A percentile compares a stretch with the other conserved stretches of the same genome.
phyloP scores from a whole-genome alignment of 2,329 filamentous ascomycete genomes.

The Calonectria hawksworthii region DNA sequence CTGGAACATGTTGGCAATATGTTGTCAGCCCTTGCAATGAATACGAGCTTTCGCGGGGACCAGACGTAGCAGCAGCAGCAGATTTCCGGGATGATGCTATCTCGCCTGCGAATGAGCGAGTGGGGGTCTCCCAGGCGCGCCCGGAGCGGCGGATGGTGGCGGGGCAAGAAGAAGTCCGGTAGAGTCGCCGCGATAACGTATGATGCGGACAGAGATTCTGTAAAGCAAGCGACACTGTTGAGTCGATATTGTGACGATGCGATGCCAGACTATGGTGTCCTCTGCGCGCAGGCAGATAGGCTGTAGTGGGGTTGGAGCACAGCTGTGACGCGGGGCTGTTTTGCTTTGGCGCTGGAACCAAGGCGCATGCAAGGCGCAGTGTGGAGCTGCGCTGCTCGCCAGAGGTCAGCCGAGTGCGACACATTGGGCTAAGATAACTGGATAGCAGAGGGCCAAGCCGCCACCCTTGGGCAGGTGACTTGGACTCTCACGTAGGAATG shows the following conservation, averaged over 20 bases:
- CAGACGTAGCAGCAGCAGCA: slow-evolving; percentile 6
- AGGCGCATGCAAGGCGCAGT: not conserved
- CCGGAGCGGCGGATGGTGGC: slow-evolving; percentile 22
- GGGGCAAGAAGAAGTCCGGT: not conserved
- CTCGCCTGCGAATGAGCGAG: slow-evolving; percentile 26
- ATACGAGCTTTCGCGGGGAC: not conserved
- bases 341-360: not conserved
- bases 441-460: not conserved
- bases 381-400: slow-evolving; percentile 16
- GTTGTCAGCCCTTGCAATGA: not conserved
- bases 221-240: not conserved
- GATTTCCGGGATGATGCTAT: slow-evolving; percentile 35
- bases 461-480: slow-evolving; percentile 1
- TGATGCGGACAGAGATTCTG: not conserved
- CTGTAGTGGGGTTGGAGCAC: slow-evolving; percentile 22
- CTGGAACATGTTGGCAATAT: slow-evolving; percentile 46
- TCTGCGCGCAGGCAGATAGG: slow-evolving; percentile 16
- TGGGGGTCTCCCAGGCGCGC: slow-evolving; percentile 17
- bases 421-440: slow-evolving; percentile 15
- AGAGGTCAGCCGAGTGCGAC: slow-evolving; percentile 23
- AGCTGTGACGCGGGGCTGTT: slow-evolving; percentile 26
- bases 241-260: not conserved
- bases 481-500: not conserved
- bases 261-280: not conserved
- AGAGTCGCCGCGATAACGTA: not conserved